Percentiles rank a stretch among this genome's conserved stretches.
phyloP scores from a whole-genome alignment of 345 rosid genomes.

The Gynandropsis gynandra region DNA sequence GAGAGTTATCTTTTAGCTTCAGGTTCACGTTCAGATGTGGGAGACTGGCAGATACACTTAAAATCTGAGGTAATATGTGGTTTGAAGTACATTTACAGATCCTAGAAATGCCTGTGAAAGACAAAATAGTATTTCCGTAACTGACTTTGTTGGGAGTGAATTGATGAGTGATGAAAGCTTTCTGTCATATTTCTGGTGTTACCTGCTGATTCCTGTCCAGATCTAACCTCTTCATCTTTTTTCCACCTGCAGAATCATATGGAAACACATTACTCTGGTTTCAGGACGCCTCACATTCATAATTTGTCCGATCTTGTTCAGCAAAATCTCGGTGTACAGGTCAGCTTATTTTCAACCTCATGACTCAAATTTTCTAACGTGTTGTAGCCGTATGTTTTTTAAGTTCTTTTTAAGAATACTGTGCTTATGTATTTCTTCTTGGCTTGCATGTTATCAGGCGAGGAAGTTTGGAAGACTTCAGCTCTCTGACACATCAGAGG shows the following conservation, averaged over 20 bases:
- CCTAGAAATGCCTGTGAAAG: no score
- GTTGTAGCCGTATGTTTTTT: constrained; percentile 1
- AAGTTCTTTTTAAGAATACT: constrained; percentile 5
- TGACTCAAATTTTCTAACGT: constrained; percentile 11
- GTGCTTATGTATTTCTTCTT: constrained; percentile 11
- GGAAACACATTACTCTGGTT: constrained; percentile 76
- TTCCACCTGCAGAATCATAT: constrained; percentile 38
- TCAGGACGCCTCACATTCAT: constrained; percentile 73
- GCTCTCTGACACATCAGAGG: constrained; percentile 54
- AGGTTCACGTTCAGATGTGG: constrained; percentile 57
- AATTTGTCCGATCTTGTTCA: constrained; percentile 74
- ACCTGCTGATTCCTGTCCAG: constrained; percentile 18
- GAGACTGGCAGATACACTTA: constrained; percentile 83
- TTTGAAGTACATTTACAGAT: constrained; percentile 2
- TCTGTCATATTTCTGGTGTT: constrained; percentile 6
- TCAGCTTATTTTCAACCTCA: constrained; percentile 27
- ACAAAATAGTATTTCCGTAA: not conserved
- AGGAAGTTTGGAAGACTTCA: constrained; percentile 39
- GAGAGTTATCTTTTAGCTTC: constrained; percentile 53
- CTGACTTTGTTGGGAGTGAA: constrained; percentile 5
- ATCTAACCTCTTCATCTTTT: constrained; percentile 18
- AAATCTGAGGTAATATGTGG: constrained; percentile 44
- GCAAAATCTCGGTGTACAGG: constrained; percentile 53
- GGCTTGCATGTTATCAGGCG: constrained; percentile 33
- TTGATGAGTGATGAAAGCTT: constrained; percentile 1